Percentiles rank a stretch among this genome's conserved stretches.
phyloP scores from a whole-genome alignment of 495 filamentous ascomycete species.

The Diplogelasinospora grovesii region DNA sequence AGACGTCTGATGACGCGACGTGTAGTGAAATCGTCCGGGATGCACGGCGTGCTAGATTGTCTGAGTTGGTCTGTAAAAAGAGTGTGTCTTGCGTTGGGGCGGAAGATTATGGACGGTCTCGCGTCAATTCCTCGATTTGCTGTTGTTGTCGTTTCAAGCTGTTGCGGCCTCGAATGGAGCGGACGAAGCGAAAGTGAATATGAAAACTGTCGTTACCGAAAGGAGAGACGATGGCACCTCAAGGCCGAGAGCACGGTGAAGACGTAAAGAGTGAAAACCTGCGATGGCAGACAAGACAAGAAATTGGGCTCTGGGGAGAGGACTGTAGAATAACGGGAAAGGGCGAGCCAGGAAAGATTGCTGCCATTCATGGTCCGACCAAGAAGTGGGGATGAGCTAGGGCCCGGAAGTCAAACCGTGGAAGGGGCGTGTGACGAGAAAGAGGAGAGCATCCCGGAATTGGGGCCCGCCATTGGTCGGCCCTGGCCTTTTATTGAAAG shows the following conservation, averaged over 20 bases:
- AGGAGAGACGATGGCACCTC: constrained; percentile 7
- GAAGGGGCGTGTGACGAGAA: constrained; percentile 14
- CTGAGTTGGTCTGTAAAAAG: not conserved
- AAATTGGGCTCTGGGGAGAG: constrained; percentile 26
- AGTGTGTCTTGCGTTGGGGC: constrained; percentile 1
- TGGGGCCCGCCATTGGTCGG: constrained; percentile 18
- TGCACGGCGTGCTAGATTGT: not conserved
- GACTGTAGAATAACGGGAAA: constrained; percentile 9
- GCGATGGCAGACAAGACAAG: constrained; percentile 7
- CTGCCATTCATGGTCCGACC: constrained; percentile 7
- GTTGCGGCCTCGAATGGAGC: constrained; percentile 13
- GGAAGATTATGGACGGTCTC: not conserved
- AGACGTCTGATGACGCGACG: too few relatives aligned
- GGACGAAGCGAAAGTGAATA: constrained; percentile 12
- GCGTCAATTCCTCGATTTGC: not conserved
- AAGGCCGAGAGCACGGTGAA: constrained; percentile 3
- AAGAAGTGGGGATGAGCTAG: constrained; percentile 16
- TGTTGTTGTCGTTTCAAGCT: too few relatives aligned
- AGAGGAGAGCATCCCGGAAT: constrained; percentile 7
- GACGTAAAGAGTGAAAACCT: constrained; percentile 3
- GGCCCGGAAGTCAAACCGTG: constrained; percentile 10
- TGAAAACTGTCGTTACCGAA: not conserved
- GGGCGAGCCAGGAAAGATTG: constrained; percentile 18
- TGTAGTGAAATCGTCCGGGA: not conserved
- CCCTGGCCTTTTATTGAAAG: constrained; percentile 9